A percentile compares a stretch with the other conserved stretches of the same genome.
phyloP scores from a whole-genome alignment of 2,329 filamentous ascomycete species.

The Sclerotinia minor region DNA sequence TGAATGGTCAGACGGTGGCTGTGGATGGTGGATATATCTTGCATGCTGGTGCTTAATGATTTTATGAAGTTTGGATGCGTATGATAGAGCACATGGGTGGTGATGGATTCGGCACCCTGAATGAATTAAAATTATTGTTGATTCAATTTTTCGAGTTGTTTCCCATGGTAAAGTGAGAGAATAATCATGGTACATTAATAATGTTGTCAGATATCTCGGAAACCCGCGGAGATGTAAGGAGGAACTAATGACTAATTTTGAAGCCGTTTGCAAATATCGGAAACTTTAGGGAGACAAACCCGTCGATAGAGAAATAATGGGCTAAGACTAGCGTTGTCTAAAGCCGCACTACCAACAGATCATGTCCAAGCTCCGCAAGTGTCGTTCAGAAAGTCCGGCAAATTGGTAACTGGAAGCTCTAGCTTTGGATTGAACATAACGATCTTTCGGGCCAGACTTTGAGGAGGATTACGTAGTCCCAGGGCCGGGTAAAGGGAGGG shows the following conservation, averaged over 20 bases:
- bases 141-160: background rate
- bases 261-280: too few relatives aligned
- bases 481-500: too few relatives aligned
- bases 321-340: background rate
- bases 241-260: background rate
- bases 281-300: background rate
- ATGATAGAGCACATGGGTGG: background rate
- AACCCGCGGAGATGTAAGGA: background rate
- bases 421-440: too few relatives aligned
- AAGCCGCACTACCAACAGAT: too few relatives aligned
- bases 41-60: slow-evolving; percentile 20
- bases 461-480: too few relatives aligned
- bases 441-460: too few relatives aligned
- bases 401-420: too few relatives aligned
- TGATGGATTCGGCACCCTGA: background rate
- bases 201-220: background rate
- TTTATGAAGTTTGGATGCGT: background rate
- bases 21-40: slow-evolving; percentile 57
- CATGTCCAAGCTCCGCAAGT: too few relatives aligned
- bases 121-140: background rate
- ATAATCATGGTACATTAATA: background rate
- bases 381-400: too few relatives aligned
- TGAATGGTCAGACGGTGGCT: slow-evolving; percentile 46
- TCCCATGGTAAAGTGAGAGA: background rate
- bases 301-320: background rate